These are phyloP conservation scores for Polygonum maritimum DNA, from an alignment of 148 eudicot genomes.

Conservation along the genomic window DNA sequence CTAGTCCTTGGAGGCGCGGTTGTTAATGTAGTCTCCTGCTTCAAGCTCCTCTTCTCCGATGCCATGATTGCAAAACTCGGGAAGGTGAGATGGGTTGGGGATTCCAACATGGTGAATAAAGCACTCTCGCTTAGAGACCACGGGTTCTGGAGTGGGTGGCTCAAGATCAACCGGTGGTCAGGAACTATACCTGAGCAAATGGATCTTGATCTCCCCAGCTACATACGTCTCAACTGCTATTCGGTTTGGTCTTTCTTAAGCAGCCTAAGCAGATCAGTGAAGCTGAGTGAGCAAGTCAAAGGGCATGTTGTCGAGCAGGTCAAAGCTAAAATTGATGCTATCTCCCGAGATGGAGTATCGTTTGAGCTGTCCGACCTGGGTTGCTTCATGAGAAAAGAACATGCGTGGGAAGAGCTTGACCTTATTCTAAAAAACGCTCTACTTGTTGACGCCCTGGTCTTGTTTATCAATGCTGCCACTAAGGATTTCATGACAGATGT, in stretches of 20 bases:
- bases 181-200: not conserved
- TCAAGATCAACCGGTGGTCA: not conserved
- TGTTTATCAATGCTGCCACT: not conserved
- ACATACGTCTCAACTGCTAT: too few species aligned
- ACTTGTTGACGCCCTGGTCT: not conserved
- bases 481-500: not conserved
- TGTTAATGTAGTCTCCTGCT: not conserved
- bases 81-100: too few species aligned
- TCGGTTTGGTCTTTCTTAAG: too few species aligned
- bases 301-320: not conserved
- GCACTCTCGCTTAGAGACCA: too few species aligned
- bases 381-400: not conserved
- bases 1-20: not conserved
- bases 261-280: too few species aligned
- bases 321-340: not conserved
- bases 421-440: not conserved
- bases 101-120: too few species aligned
- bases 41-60: not conserved
- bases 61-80: not conserved
- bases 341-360: not conserved
- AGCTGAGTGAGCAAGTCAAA: not conserved
- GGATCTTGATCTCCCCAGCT: too few species aligned
- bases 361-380: not conserved
- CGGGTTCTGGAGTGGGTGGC: too few species aligned
- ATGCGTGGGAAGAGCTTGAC: not conserved